Evolutionary conservation across 2,329 filamentous ascomycete genomes (phyloP).

Genomic region (Penicillium psychrosexuale): DNA sequence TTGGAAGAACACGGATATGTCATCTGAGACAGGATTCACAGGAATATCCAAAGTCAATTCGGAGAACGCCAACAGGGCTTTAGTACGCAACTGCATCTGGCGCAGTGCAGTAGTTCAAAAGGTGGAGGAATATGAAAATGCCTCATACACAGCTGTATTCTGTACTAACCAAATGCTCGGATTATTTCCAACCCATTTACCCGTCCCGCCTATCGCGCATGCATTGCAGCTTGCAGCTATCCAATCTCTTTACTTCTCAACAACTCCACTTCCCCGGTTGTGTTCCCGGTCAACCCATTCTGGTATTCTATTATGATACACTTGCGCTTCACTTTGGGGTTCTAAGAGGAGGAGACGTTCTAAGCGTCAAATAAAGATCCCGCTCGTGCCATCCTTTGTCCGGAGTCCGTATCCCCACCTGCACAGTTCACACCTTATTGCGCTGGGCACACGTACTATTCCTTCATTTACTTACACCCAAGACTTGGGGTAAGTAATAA

Average conservation of each 20-base stretch:
- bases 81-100: constrained; percentile 4
- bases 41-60: background rate
- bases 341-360: background rate
- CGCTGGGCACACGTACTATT: background rate
- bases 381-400: constrained; percentile 7
- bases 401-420: constrained; percentile 3
- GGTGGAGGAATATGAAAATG: constrained; percentile 4
- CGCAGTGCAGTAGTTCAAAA: constrained; percentile 3
- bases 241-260: background rate
- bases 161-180: background rate
- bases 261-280: constrained; percentile 8
- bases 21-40: too few species aligned
- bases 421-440: constrained; percentile 16
- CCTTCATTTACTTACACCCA: background rate
- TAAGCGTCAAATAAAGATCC: background rate
- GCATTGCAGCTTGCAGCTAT: constrained; percentile 2
- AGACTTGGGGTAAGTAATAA: background rate
- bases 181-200: background rate
- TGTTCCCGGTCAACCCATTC: constrained; percentile 8
- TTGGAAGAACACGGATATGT: background rate
- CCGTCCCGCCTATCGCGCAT: constrained; percentile 1
- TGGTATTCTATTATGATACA: background rate
- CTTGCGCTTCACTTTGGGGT: background rate
- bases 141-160: constrained; percentile 4
- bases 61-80: background rate